Percentiles rank a stretch among this genome's conserved stretches.
These are phyloP conservation scores for Colletotrichum graminicola DNA, from an alignment of 2,329 filamentous ascomycete genomes.

Conservation along the genomic window DNA sequence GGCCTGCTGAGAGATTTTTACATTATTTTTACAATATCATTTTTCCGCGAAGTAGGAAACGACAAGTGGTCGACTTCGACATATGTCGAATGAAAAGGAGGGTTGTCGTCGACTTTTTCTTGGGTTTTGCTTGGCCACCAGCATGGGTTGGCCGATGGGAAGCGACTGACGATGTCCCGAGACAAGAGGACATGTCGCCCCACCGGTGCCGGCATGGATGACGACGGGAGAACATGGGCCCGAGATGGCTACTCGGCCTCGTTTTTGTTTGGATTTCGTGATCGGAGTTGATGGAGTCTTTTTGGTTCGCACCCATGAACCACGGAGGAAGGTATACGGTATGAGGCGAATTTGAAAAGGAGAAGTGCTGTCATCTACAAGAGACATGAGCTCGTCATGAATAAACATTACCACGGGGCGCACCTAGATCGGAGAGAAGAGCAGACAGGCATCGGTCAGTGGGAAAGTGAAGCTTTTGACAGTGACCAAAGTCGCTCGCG, in stretches of 20 bases:
- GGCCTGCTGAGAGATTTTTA: not conserved
- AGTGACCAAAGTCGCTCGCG: not conserved
- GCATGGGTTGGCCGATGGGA: slow-evolving; percentile 6
- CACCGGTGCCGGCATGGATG: slow-evolving; percentile 8
- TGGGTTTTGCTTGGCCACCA: not conserved
- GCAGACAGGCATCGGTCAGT: not conserved
- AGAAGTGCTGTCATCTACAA: slow-evolving; percentile 21
- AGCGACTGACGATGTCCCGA: slow-evolving; percentile 37
- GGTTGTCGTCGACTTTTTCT: not conserved
- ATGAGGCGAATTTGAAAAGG: slow-evolving; percentile 30
- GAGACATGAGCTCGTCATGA: slow-evolving; percentile 18
- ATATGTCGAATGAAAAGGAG: not conserved
- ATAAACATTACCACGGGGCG: slow-evolving; percentile 22
- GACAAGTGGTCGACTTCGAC: not conserved
- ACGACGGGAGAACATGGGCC: slow-evolving; percentile 15
- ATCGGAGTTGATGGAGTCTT: slow-evolving; percentile 33
- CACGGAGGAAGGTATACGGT: slow-evolving; percentile 6
- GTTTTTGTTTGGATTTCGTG: slow-evolving; percentile 13
- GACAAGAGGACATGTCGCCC: slow-evolving; percentile 34
- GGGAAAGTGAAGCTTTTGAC: slow-evolving; percentile 15
- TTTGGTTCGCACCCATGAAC: slow-evolving; percentile 22
- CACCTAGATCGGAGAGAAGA: not conserved
- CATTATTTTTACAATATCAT: not conserved
- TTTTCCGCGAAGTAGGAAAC: not conserved
- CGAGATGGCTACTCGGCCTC: not conserved